Base-by-base conservation (phyloP, 2,329 filamentous ascomycete species). In the Cladophialophora psammophila region DNA sequence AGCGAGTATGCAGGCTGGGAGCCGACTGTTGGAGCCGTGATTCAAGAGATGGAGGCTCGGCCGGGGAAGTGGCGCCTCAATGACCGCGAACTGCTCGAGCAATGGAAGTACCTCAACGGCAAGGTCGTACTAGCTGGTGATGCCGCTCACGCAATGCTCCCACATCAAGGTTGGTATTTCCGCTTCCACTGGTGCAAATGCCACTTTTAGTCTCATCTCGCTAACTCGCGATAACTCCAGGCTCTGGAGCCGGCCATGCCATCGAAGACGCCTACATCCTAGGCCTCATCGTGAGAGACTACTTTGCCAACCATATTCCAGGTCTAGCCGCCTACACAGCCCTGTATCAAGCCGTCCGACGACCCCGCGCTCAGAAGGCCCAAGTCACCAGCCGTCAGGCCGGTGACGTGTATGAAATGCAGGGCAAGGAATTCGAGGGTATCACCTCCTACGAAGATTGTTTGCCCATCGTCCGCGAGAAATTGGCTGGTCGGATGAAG, bases 181-280 rank as follows among this genome's bases (percentile, higher is more conserved):
- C 13, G 6, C 31, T 12, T 42, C 15, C 8, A 7, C 6, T 36
- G 32, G n/a, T 52, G 5, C 31, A 42, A n/a, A n/a, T 6, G 15
- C 55, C 12, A 10, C 10, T 35, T 26, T 50, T 15, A 35, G 20
- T 50, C 20, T 50, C 26, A 52, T 60, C 20, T 13, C 40, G 8
- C 50, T 61, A 18, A 61, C 34, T 18, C 42, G 1, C 5, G 32
- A 18, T 34, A 31, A 8, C 67, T 32, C 85, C 87, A 76, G 87
- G 84, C 0, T 87, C 89, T 72, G 88, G 88, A 2, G 89, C 84
- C 10, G 88, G 79, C 0, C 81, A 86, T 65, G 89, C 89, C 0
- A 90, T 91, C 53, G 89, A 92, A 74, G 90, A 92, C 69, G 88
- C 84, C 0, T 68, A 68, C 48, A 65, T 69, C 26, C 62, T 69